phyloP scores from a whole-genome alignment of 2,329 filamentous ascomycete species.

The Hymenoscyphus repandus region DNA sequence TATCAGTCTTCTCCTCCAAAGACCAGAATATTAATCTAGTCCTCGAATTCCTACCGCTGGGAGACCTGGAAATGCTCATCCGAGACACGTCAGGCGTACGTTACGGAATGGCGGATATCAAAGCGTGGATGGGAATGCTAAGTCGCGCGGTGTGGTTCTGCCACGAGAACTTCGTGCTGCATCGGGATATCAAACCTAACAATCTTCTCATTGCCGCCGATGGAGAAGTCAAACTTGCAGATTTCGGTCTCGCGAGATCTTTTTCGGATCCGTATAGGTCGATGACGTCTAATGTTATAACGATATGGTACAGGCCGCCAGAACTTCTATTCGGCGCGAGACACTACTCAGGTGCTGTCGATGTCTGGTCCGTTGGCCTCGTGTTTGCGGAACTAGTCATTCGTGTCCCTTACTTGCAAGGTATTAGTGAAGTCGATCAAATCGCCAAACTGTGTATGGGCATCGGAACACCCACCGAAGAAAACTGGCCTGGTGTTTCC shows the following conservation, averaged over 20 bases:
- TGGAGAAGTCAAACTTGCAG: slow-evolving; percentile 89
- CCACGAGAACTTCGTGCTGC: slow-evolving; percentile 87
- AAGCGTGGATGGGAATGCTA: slow-evolving; percentile 99
- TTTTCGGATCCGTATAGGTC: slow-evolving; percentile 82
- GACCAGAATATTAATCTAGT: slow-evolving; percentile 96
- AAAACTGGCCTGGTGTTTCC: slow-evolving; percentile 90
- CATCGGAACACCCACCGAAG: slow-evolving; percentile 86
- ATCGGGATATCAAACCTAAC: slow-evolving; percentile 98
- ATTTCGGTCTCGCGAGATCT: slow-evolving; percentile 89
- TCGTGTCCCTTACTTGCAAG: slow-evolving; percentile 76
- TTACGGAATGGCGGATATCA: slow-evolving; percentile 87
- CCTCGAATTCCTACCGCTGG: slow-evolving; percentile 87
- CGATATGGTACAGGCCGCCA: slow-evolving; percentile 91
- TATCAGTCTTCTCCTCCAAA: slow-evolving; percentile 91
- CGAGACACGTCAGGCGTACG: slow-evolving; percentile 72
- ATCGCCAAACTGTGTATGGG: slow-evolving; percentile 77
- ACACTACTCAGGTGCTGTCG: slow-evolving; percentile 85
- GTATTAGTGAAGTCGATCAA: slow-evolving; percentile 81
- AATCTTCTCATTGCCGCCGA: slow-evolving; percentile 92
- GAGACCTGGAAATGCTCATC: slow-evolving; percentile 91
- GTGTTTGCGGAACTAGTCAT: slow-evolving; percentile 90
- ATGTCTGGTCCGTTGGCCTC: slow-evolving; percentile 89
- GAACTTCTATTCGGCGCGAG: slow-evolving; percentile 88
- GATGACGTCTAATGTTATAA: slow-evolving; percentile 96
- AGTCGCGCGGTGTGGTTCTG: slow-evolving; percentile 90